Conservation (phyloP, 2,329 filamentous ascomycete species). For the Arthrobotrys entomopaga region DNA sequence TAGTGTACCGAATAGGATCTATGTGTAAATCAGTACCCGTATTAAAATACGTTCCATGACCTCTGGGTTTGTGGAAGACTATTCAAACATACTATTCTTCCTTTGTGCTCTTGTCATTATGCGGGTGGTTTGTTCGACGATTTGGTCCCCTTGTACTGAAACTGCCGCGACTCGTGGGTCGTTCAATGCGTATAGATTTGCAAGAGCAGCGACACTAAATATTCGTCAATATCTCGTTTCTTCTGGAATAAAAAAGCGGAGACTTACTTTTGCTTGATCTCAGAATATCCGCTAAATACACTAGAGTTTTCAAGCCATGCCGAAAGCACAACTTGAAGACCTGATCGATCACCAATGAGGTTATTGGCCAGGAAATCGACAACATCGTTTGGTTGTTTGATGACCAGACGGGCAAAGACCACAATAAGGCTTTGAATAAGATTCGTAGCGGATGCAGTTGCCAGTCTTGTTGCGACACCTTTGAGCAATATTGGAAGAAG, state of each 20-base stretch:
- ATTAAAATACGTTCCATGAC: slow-evolving; percentile 26
- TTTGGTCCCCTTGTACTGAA: slow-evolving; percentile 88
- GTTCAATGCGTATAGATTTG: slow-evolving; percentile 87
- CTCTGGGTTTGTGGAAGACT: slow-evolving; percentile 54
- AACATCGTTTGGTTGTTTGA: slow-evolving; percentile 86
- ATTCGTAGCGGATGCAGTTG: slow-evolving; percentile 81
- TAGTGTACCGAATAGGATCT: slow-evolving; percentile 90
- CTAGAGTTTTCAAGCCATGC: slow-evolving; percentile 98
- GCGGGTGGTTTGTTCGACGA: slow-evolving; percentile 78
- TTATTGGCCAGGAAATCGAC: slow-evolving; percentile 90
- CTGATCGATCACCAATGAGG: slow-evolving; percentile 79
- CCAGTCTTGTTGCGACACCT: slow-evolving; percentile 86
- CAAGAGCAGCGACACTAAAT: slow-evolving; percentile 84
- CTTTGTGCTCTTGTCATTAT: slow-evolving; percentile 96
- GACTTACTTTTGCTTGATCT: slow-evolving; percentile 90
- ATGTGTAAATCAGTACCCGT: slow-evolving; percentile 51
- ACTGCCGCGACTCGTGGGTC: slow-evolving; percentile 82
- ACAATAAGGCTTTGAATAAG: slow-evolving; percentile 84
- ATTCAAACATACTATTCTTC: slow-evolving; percentile 73
- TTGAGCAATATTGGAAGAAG: slow-evolving; percentile 87
- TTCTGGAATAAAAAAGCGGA: slow-evolving; percentile 6
- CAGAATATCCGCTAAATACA: slow-evolving; percentile 97
- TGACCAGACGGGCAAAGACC: slow-evolving; percentile 89
- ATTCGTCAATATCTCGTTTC: slow-evolving; percentile 50
- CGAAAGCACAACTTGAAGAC: slow-evolving; percentile 85